These are phyloP conservation scores for Hypsizygus marmoreus DNA, from an alignment of 768 basidiomycete genomes.

Conservation along the genomic window DNA sequence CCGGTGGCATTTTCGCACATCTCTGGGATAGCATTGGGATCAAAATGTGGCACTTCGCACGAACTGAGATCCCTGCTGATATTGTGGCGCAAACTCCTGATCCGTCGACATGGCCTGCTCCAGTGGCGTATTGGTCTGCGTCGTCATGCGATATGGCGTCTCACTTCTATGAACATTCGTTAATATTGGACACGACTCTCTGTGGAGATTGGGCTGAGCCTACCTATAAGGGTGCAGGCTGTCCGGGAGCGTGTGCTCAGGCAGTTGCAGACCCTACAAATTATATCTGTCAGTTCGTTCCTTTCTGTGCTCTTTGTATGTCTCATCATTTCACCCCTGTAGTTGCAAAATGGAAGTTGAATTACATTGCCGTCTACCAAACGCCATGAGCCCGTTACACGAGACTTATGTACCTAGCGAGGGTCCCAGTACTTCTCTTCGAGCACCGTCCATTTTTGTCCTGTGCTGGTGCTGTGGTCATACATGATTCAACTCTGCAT, in stretches of 20 bases:
- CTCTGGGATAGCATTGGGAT: conserved; percentile 56
- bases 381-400: too few relatives aligned
- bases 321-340: conserved; percentile 3
- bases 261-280: conserved; percentile 59
- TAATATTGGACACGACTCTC: conserved; percentile 48
- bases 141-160: conserved; percentile 44
- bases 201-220: conserved; percentile 48
- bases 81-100: conserved; percentile 44
- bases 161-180: conserved; percentile 51
- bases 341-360: conserved; percentile 59
- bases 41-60: conserved; percentile 57
- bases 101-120: conserved; percentile 51
- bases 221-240: conserved; percentile 34
- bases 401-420: too few relatives aligned
- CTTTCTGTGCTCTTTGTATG: not conserved
- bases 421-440: too few relatives aligned
- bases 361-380: too few relatives aligned
- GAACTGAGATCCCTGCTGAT: conserved; percentile 49
- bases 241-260: conserved; percentile 45
- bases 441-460: too few relatives aligned
- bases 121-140: conserved; percentile 51
- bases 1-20: conserved; percentile 58
- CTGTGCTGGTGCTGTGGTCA: too few relatives aligned
- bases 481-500: too few relatives aligned
- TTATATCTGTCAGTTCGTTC: conserved; percentile 38